Evolutionary conservation across 2,329 filamentous ascomycete genomes (phyloP).

Genomic region (Paracorniculantispora psalliotae): DNA sequence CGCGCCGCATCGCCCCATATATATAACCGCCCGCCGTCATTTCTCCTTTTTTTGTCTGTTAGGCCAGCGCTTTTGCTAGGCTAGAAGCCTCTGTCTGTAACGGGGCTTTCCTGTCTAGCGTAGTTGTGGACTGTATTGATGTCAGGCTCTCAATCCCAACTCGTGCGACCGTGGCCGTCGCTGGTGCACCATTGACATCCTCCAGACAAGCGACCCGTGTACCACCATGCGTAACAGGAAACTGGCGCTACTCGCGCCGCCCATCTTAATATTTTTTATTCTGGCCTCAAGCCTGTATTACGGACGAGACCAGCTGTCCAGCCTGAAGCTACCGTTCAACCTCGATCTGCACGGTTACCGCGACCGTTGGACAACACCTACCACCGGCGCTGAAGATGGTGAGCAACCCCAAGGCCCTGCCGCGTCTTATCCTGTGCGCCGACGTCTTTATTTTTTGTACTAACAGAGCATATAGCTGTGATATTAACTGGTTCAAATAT

Average conservation of each 20-base stretch:
- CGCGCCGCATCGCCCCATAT: no score
- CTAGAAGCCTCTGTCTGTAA: no score
- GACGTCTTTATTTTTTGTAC: background rate
- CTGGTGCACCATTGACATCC: no score
- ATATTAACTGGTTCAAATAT: conserved; percentile 18
- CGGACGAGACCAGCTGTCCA: background rate
- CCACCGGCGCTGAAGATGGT: conserved; percentile 1
- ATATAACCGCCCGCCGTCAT: no score
- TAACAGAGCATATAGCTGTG: background rate
- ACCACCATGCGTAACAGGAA: background rate
- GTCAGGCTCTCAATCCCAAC: no score
- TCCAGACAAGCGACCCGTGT: background rate
- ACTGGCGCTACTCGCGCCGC: background rate
- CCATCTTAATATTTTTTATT: background rate
- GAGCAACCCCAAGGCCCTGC: background rate
- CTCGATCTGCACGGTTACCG: background rate
- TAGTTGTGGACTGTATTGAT: no score
- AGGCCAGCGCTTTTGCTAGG: no score
- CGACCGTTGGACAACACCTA: background rate
- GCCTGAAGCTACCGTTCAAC: background rate
- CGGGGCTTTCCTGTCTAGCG: no score
- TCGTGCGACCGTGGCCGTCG: no score
- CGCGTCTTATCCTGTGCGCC: background rate
- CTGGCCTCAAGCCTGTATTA: background rate
- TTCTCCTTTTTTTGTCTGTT: no score